Conservation (phyloP, 1,284 basidiomycete genomes). For the Marasmius oreades region DNA sequence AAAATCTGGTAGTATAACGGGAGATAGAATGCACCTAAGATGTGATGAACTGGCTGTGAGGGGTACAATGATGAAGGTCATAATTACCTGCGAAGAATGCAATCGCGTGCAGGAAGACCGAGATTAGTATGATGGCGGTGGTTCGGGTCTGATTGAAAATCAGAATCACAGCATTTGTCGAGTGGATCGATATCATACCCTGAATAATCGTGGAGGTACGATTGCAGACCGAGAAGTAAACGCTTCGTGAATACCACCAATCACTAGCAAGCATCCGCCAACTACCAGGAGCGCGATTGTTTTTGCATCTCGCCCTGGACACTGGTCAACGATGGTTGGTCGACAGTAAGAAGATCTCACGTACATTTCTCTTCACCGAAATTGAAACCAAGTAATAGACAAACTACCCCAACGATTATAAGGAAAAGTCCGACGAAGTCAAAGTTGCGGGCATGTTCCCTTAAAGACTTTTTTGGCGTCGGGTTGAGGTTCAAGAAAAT, state of each 20-base stretch:
- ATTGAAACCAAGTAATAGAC: constrained; percentile 82
- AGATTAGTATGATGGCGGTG: constrained; percentile 61
- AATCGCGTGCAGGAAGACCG: constrained; percentile 63
- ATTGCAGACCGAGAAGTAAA: constrained; percentile 76
- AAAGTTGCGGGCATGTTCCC: constrained; percentile 62
- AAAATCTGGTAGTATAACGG: constrained; percentile 80
- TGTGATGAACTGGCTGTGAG: constrained; percentile 6
- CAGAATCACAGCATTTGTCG: neutral
- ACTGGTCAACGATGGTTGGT: neutral
- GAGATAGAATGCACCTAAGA: constrained; percentile 61
- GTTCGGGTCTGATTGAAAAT: constrained; percentile 57
- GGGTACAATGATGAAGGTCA: neutral
- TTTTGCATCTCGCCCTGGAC: constrained; percentile 36
- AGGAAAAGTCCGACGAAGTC: constrained; percentile 75
- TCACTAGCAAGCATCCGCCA: constrained; percentile 58
- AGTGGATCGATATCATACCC: constrained; percentile 33
- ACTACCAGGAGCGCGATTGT: constrained; percentile 75
- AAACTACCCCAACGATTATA: constrained; percentile 70
- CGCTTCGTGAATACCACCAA: constrained; percentile 61
- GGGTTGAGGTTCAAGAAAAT: constrained; percentile 85
- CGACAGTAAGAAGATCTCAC: constrained; percentile 18
- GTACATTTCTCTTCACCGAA: constrained; percentile 65
- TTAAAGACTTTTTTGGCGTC: constrained; percentile 52
- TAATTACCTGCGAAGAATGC: constrained; percentile 55
- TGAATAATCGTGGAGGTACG: constrained; percentile 78